Base-by-base conservation (phyloP, 2,329 filamentous ascomycete genomes). In the Colletotrichum aenigma region DNA sequence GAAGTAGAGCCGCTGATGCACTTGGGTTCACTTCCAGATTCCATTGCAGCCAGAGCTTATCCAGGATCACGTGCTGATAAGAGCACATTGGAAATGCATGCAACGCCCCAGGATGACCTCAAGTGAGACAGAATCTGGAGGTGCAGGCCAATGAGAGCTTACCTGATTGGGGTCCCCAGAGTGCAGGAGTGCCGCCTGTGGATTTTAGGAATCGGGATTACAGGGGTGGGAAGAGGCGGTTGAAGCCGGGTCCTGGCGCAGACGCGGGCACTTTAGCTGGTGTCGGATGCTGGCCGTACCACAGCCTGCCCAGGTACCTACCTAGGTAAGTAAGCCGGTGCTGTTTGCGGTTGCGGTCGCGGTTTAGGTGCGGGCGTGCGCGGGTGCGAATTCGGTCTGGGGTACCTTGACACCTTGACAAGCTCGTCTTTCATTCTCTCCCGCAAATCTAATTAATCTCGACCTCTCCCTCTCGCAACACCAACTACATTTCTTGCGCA, bases 361-460 rank as follows among this genome's bases (percentile, higher is more conserved):
- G 56, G 43, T 26, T 52, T 52, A 52, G n/a, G 43, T 52, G 43
- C 43, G 43, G 43, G 43, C 43, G 43, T 21, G 43, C 26, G 58
- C 32, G 58, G 48, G 61, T 48, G 64, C 62, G 55, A 32, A 36
- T 38, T 38, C 48, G 69, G 64, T 73, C 64, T 73, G 56, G 70
- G 73, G 70, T 73, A 75, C 73, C 73, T 75, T 65, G 73, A 68
- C 70, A 66, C 73, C 73, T 75, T 65, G 73, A 69, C 70, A 66
- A 66, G 72, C 60, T 48, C 48, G 34, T 24, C 32, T 52, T 60
- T 18, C 55, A 58, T 58, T 62, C 28, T 18, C 36, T 34, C 58
- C 48, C 38, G 61, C 32, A 67, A 71, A 30, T 21, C 38, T 71
- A 26, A 21, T 21, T 55, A 65, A 64, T 64, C 55, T 34, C 55